Conservation (phyloP, 345 rosid species). For the Raphanus raphanistrum region DNA sequence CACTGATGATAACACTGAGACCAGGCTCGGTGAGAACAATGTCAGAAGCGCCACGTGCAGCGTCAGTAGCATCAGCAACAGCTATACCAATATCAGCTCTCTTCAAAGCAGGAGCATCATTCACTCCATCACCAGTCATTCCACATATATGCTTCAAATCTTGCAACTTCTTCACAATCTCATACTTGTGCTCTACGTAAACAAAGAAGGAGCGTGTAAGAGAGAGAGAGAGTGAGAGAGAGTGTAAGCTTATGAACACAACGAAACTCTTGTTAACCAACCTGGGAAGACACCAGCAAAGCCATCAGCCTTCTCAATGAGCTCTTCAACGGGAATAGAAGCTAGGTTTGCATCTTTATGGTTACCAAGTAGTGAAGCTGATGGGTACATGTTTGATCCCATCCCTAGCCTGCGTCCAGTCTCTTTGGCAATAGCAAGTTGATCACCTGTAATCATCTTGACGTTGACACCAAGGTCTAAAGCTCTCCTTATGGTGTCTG, state of each 20-base stretch:
- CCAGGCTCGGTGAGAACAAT: conserved; percentile 67
- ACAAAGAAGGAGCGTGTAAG: background rate
- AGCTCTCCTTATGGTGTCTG: background rate
- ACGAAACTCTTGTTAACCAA: background rate
- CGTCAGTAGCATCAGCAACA: conserved; percentile 66
- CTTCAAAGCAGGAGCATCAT: conserved; percentile 67
- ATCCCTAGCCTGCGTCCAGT: background rate
- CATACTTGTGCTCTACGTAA: background rate
- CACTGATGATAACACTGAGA: conserved; percentile 60
- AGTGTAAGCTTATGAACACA: no score
- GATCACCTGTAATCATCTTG: conserved; percentile 1
- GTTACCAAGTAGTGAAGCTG: background rate
- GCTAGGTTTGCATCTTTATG: background rate
- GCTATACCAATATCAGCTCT: conserved; percentile 70
- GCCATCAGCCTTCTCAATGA: background rate
- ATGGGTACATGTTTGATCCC: background rate
- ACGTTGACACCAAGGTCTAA: background rate
- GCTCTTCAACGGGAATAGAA: background rate
- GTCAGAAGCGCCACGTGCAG: conserved; percentile 62
- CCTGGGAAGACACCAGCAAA: conserved; percentile 3
- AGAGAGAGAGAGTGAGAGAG: background rate
- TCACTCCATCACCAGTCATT: conserved; percentile 69
- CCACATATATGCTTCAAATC: background rate
- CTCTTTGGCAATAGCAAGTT: background rate
- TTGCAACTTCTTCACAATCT: background rate